phyloP scores from a whole-genome alignment of 108 stramenopile genomes.

The Parmales sp. region DNA sequence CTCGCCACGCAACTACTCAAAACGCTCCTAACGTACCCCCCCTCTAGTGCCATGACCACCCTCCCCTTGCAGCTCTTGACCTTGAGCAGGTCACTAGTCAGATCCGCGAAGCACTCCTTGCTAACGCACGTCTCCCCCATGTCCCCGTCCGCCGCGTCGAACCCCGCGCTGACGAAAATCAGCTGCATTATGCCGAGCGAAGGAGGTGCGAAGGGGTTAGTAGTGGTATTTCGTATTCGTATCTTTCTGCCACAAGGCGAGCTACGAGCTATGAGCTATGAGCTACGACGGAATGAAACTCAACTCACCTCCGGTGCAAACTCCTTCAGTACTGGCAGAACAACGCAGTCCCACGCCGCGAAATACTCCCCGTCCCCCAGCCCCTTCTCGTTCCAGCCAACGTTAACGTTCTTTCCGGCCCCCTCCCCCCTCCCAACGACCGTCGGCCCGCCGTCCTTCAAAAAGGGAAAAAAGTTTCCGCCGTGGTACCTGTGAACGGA shows the following conservation, averaged over 20 bases:
- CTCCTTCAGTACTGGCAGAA: conserved; percentile 48
- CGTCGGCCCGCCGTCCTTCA: conserved; percentile 29
- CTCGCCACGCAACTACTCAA: no score
- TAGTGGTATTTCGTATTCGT: no score
- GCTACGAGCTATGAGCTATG: no score
- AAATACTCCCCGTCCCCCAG: conserved; percentile 64
- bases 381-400: conserved; percentile 55
- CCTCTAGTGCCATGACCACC: conserved; percentile 85
- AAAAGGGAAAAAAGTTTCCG: conserved; percentile 47
- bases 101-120: conserved; percentile 42
- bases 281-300: no score
- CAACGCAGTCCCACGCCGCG: conserved; percentile 40
- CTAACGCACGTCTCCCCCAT: conserved; percentile 53
- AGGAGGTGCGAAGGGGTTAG: no score
- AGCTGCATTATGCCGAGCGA: conserved; percentile 18
- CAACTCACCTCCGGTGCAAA: conserved; percentile 62
- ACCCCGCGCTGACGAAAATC: conserved; percentile 68
- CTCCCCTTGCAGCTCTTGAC: conserved; percentile 78
- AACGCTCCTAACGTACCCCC: no score
- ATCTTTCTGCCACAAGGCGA: no score
- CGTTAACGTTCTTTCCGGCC: conserved; percentile 57
- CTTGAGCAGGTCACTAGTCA: conserved; percentile 35
- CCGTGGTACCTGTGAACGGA: conserved; percentile 58
- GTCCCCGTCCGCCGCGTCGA: conserved; percentile 68
- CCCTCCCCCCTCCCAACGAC: conserved; percentile 38